Evolutionary conservation across 306 rosid species (phyloP).

Genomic region (Boehmeria nivea): DNA sequence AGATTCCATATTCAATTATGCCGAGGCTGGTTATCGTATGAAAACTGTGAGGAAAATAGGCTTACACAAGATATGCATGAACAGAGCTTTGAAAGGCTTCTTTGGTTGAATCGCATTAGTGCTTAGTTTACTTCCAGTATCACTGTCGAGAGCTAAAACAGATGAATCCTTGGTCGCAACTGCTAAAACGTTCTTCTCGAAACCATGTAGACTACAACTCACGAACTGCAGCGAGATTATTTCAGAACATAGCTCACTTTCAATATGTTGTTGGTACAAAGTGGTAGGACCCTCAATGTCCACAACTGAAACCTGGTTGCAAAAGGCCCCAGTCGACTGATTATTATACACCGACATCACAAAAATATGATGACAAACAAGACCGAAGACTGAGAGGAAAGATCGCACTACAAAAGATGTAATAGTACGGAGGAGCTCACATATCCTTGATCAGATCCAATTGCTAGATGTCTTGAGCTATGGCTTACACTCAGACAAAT

Average conservation of each 20-base stretch:
- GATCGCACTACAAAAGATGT: background rate
- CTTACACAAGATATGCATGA: constrained; percentile 75
- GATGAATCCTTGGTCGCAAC: constrained; percentile 82
- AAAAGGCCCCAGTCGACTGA: too few species aligned
- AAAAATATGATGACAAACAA: too few species aligned
- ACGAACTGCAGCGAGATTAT: constrained; percentile 63
- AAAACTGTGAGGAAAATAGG: background rate
- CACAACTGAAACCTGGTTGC: constrained; percentile 63
- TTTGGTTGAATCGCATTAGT: constrained; percentile 61
- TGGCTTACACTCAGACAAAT: constrained; percentile 47
- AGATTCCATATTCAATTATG: background rate
- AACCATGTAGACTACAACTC: constrained; percentile 61
- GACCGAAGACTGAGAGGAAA: too few species aligned
- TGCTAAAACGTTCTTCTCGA: constrained; percentile 57
- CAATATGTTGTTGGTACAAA: constrained; percentile 56
- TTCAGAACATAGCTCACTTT: constrained; percentile 67
- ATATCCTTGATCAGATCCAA: constrained; percentile 87
- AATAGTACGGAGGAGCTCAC: constrained; percentile 37
- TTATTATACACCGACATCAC: too few species aligned
- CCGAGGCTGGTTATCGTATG: background rate
- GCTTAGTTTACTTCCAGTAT: constrained; percentile 55
- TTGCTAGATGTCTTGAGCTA: constrained; percentile 56
- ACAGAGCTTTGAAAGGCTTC: constrained; percentile 74
- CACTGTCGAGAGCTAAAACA: constrained; percentile 59
- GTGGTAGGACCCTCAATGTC: constrained; percentile 56